phyloP scores from a whole-genome alignment of 495 filamentous ascomycete genomes.

The Ascobolus immersus region DNA sequence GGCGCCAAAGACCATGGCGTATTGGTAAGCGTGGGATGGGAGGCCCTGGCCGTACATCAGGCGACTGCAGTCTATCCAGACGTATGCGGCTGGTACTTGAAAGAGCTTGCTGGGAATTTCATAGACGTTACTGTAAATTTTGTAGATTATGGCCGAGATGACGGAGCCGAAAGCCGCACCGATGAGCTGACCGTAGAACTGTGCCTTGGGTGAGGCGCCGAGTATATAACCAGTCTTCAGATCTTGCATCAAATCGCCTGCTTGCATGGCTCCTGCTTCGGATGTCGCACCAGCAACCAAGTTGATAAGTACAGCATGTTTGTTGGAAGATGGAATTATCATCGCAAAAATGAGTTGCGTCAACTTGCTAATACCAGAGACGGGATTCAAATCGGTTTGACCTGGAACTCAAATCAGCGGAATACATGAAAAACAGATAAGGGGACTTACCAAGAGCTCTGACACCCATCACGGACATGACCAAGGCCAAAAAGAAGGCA shows the following conservation, averaged over 20 bases:
- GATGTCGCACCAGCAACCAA: constrained; percentile 79
- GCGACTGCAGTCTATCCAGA: constrained; percentile 90
- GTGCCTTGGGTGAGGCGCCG: constrained; percentile 72
- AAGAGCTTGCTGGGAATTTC: constrained; percentile 66
- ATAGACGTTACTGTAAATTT: constrained; percentile 75
- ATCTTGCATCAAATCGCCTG: constrained; percentile 95
- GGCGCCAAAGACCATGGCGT: constrained; percentile 39
- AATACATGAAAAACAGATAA: background rate
- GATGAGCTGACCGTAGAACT: constrained; percentile 91
- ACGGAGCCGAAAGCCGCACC: constrained; percentile 73
- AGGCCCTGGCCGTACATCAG: constrained; percentile 84
- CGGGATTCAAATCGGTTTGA: constrained; percentile 91
- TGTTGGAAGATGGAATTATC: constrained; percentile 49
- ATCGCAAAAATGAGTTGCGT: constrained; percentile 87
- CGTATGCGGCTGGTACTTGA: constrained; percentile 77
- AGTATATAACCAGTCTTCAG: constrained; percentile 89
- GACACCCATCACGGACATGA: constrained; percentile 87
- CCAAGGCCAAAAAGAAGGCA: constrained; percentile 63
- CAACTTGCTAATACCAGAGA: constrained; percentile 86
- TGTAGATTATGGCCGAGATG: constrained; percentile 66
- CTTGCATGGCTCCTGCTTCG: constrained; percentile 73
- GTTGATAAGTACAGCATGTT: constrained; percentile 71
- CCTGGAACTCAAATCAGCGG: constrained; percentile 18
- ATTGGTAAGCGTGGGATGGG: constrained; percentile 55
- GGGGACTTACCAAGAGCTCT: constrained; percentile 35